Evolutionary conservation across 2,329 filamentous ascomycete genomes (phyloP), one percentile per base, ranked within the genome.

Genomic region (Colletotrichum salicis): DNA sequence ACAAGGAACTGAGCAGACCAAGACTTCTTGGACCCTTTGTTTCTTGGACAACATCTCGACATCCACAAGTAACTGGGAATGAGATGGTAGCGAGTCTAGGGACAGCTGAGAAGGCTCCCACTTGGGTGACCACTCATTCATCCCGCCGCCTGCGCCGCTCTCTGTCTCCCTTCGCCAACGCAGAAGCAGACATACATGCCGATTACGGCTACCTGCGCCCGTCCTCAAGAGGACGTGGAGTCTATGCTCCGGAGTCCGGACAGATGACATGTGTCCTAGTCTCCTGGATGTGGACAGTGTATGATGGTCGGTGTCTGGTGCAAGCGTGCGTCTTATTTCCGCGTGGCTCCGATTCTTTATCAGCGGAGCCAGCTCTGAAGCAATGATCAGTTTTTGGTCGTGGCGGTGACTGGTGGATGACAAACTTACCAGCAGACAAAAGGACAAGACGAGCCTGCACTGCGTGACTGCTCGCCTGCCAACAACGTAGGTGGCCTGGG

Each of bases 331-430:
- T 29, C 35, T 68, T 55, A 55, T 71, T 64, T 27, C 31, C 58
- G 64, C 33, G 31, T 24, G 27, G 55, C 52, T 37, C 45, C 45
- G 58, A 15, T 64, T 15, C 59, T 55, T 54, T 51, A n/a, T 60
- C 65, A 60, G 65, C 69, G 65, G 59, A 69, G 54, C 56, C 68
- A 10, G 31, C 37, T 4, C 56, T 29, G 45, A 37, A 56, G 65
- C 65, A 45, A 56, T 48, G 54, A 64, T 64, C 45, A 69, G 45
- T 59, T 61, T 54, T 59, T 54, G 65, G 69, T 54, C 69, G 19
- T 29, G 12, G 54, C 55, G 65, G 59, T 33, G 60, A 52, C 45
- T 19, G 22, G 45, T 35, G 29, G 29, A 35, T 54, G 15, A 12
- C 29, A 22, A 27, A n/a, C 31, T 54, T 62, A 62, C 13, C 29